Conservation (phyloP, 2,329 filamentous ascomycete species). For the Periconia macrospinosa region DNA sequence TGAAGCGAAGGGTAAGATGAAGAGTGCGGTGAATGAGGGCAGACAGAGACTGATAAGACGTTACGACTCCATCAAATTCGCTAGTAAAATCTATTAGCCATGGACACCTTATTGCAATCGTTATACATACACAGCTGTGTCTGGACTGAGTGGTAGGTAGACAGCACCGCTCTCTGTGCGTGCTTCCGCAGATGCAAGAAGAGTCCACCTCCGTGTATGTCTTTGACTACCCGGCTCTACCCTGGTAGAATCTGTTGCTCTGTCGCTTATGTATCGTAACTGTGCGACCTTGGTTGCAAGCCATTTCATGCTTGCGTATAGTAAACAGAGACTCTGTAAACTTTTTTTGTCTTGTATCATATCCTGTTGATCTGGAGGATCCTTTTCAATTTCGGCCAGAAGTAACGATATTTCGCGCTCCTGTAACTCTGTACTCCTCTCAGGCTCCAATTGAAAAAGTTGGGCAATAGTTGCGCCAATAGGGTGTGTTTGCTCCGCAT, state of each 20-base stretch:
- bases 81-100: slow-evolving; percentile 43
- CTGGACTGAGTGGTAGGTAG: slow-evolving; percentile 83
- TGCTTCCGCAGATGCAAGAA: slow-evolving; percentile 59
- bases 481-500: slow-evolving; percentile 65
- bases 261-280: slow-evolving; percentile 78
- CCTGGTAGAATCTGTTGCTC: slow-evolving; percentile 67
- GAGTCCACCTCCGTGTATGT: slow-evolving; percentile 78
- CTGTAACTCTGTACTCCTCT: slow-evolving; percentile 21
- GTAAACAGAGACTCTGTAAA: slow-evolving; percentile 78
- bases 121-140: slow-evolving; percentile 71
- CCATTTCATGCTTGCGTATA: slow-evolving; percentile 99
- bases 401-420: slow-evolving; percentile 57
- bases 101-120: neutral
- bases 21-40: slow-evolving; percentile 79
- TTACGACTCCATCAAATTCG: slow-evolving; percentile 83
- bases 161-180: slow-evolving; percentile 66
- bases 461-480: slow-evolving; percentile 63
- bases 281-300: slow-evolving; percentile 80
- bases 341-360: slow-evolving; percentile 88
- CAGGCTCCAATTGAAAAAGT: slow-evolving; percentile 28
- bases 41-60: slow-evolving; percentile 80
- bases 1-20: slow-evolving; percentile 85
- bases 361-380: slow-evolving; percentile 72
- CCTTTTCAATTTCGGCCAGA: slow-evolving; percentile 57
- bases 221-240: slow-evolving; percentile 46